These are phyloP conservation scores for Eucalyptus coolabah DNA, from an alignment of 345 rosid genomes.

Conservation along the genomic window DNA sequence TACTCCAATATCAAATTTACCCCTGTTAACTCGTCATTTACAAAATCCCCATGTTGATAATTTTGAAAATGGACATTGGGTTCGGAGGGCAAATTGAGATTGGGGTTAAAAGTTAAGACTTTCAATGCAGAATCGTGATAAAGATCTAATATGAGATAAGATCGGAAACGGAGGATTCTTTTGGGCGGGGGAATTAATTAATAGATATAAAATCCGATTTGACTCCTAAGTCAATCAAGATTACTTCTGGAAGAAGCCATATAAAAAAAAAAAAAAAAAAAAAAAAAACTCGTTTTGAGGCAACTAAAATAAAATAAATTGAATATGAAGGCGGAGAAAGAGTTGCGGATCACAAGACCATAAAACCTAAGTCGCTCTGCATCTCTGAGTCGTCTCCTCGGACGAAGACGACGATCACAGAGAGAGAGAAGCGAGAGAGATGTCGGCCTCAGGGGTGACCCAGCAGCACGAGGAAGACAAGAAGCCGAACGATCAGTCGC, in stretches of 20 bases:
- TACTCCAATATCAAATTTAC: no score
- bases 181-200: neutral
- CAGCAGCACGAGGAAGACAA: slow-evolving; percentile 18
- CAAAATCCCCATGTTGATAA: neutral
- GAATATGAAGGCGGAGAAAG: neutral
- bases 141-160: neutral
- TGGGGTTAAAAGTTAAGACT: neutral
- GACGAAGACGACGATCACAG: neutral
- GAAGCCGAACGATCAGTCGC: slow-evolving; percentile 69
- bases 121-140: no score
- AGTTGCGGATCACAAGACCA: neutral
- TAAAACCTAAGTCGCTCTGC: neutral
- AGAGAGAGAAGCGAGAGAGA: neutral
- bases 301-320: neutral
- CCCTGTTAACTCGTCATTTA: no score
- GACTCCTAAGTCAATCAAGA: neutral
- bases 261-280: no score
- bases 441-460: neutral
- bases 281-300: neutral
- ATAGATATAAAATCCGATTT: neutral
- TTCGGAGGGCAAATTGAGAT: neutral
- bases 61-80: neutral
- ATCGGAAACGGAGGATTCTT: neutral
- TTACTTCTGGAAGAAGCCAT: neutral
- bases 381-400: neutral